Conservation (phyloP, 2,329 filamentous ascomycete species). For the Colletotrichum aenigma region DNA sequence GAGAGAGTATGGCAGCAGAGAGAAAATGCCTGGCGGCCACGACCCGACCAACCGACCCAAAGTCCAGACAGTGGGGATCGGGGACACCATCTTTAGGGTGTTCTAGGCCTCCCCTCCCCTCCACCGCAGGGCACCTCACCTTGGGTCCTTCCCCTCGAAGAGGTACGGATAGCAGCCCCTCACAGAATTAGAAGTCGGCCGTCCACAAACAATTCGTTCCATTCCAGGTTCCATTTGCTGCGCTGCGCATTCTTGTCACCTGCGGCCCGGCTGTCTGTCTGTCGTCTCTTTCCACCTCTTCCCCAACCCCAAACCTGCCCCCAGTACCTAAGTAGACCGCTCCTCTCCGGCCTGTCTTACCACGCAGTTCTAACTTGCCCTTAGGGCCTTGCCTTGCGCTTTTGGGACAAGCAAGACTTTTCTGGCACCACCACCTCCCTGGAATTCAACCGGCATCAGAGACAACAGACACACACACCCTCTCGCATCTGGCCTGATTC, state of each 20-base stretch:
- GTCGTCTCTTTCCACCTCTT: neutral
- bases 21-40: neutral
- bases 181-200: neutral
- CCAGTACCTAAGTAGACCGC: neutral
- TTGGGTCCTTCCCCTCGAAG: neutral
- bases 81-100: conserved; percentile 19
- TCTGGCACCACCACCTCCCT: neutral
- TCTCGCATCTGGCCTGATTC: neutral
- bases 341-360: neutral
- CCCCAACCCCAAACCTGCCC: neutral
- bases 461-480: neutral
- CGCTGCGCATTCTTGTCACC: neutral
- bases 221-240: neutral
- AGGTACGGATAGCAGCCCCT: neutral
- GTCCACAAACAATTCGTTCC: neutral
- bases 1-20: too few species aligned
- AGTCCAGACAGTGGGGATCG: conserved; percentile 20
- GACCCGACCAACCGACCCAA: conserved; percentile 13
- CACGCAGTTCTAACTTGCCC: neutral
- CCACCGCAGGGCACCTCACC: neutral
- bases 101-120: conserved; percentile 10
- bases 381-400: neutral
- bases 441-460: neutral
- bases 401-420: neutral
- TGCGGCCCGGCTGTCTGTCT: neutral